Conservation (phyloP, 805 yeast genomes). For the Sporopachydermia quercuum region DNA sequence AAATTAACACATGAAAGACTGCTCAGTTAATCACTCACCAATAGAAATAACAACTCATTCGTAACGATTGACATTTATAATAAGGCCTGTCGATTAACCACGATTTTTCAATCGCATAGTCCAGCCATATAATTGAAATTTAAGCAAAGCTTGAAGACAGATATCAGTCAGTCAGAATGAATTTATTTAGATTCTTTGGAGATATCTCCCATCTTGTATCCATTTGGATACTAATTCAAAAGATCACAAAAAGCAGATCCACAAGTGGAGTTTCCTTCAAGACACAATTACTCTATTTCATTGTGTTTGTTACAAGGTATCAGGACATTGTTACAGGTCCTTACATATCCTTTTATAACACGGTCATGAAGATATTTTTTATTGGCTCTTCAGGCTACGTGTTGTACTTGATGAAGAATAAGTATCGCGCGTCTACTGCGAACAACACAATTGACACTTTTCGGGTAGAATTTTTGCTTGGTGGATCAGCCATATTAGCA, state of each 20-base stretch:
- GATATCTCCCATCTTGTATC: constrained; percentile 77
- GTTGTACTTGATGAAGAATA: constrained; percentile 49
- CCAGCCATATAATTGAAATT: too few species aligned
- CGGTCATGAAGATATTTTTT: constrained; percentile 28
- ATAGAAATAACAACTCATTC: too few species aligned
- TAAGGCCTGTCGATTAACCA: too few species aligned
- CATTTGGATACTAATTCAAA: constrained; percentile 57
- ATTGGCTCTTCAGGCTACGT: constrained; percentile 63
- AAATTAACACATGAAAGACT: too few species aligned
- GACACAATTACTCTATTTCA: constrained; percentile 66
- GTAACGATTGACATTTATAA: too few species aligned
- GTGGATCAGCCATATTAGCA: constrained; percentile 40
- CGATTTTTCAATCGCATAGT: too few species aligned
- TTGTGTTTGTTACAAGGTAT: constrained; percentile 64
- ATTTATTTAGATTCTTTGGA: constrained; percentile 25
- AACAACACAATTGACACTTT: constrained; percentile 60
- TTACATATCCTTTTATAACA: constrained; percentile 2
- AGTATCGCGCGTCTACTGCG: constrained; percentile 38
- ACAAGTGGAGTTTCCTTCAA: constrained; percentile 78
- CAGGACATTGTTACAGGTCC: constrained; percentile 35
- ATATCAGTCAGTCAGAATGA: constrained; percentile 9
- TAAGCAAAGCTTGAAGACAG: too few species aligned
- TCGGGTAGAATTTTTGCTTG: constrained; percentile 53
- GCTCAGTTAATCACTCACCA: too few species aligned
- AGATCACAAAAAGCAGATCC: constrained; percentile 49